A percentile compares a stretch with the other conserved stretches of the same genome.
phyloP scores from a whole-genome alignment of 2,329 filamentous ascomycete genomes.

The Dryadomyces sulphureus region DNA sequence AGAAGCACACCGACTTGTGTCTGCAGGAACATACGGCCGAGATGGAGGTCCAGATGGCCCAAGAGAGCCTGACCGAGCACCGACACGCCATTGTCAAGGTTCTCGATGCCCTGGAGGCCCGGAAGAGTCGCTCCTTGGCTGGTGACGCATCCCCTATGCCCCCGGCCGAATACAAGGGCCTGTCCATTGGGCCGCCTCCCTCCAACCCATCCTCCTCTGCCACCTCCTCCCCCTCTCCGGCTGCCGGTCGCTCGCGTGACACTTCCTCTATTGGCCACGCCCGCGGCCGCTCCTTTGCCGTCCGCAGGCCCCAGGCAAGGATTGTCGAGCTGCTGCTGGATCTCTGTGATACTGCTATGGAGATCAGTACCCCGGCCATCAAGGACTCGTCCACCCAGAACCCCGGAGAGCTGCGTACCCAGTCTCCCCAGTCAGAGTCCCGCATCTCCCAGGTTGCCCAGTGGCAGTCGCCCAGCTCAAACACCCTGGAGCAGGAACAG shows the following conservation, averaged over 20 bases:
- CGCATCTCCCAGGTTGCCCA: slow-evolving; percentile 87
- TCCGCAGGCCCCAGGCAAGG: slow-evolving; percentile 74
- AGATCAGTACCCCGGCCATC: slow-evolving; percentile 86
- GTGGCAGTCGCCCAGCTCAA: slow-evolving; percentile 89
- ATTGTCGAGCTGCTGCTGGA: slow-evolving; percentile 93
- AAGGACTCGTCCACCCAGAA: slow-evolving; percentile 61
- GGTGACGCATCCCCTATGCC: slow-evolving; percentile 36
- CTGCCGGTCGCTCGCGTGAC: slow-evolving; percentile 58
- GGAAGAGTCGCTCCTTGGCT: slow-evolving; percentile 48
- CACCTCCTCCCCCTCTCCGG: slow-evolving; percentile 51
- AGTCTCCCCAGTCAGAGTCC: slow-evolving; percentile 91
- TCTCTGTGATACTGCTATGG: slow-evolving; percentile 86
- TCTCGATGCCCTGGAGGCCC: slow-evolving; percentile 76
- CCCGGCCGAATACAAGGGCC: slow-evolving; percentile 72
- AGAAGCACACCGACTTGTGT: slow-evolving; percentile 95
- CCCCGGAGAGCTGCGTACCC: slow-evolving; percentile 69
- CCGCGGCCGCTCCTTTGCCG: slow-evolving; percentile 75
- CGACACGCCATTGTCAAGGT: slow-evolving; percentile 91
- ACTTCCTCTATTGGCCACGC: slow-evolving; percentile 59
- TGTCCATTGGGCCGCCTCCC: slow-evolving; percentile 64
- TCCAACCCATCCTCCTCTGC: slow-evolving; percentile 30
- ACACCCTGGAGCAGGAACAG: slow-evolving; percentile 85
- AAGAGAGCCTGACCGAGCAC: slow-evolving; percentile 84
- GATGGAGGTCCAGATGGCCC: slow-evolving; percentile 93
- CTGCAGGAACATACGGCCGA: slow-evolving; percentile 91